These are phyloP conservation scores for Yamadazyma blattariae DNA, from an alignment of 1,139 yeast genomes.

Conservation along the genomic window DNA sequence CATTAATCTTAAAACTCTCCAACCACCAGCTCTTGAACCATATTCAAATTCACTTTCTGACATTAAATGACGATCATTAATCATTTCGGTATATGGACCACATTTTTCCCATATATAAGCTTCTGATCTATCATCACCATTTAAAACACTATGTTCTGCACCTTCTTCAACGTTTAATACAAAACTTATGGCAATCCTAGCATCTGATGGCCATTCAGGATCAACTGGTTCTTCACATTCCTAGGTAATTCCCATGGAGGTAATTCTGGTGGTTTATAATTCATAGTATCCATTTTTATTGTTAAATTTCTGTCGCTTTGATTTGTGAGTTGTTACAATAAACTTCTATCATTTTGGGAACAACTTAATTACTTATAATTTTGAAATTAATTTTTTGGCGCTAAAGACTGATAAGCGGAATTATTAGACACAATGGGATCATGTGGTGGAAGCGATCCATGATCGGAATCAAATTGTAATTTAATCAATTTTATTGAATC, in stretches of 20 bases:
- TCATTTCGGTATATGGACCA: conserved; percentile 13
- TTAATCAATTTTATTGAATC: too few species aligned
- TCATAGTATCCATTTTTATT: conserved; percentile 11
- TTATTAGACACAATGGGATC: too few species aligned
- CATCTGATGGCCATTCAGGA: conserved; percentile 16
- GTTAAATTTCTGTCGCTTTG: too few species aligned
- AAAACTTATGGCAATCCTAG: conserved; percentile 14
- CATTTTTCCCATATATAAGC: conserved; percentile 26
- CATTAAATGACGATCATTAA: conserved; percentile 14
- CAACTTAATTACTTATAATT: too few species aligned
- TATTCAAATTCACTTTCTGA: conserved; percentile 22
- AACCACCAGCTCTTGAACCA: conserved; percentile 14
- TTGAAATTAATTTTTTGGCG: too few species aligned
- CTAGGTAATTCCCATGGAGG: conserved; percentile 18
- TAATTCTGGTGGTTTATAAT: conserved; percentile 10
- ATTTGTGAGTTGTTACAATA: too few species aligned
- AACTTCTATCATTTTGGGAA: too few species aligned
- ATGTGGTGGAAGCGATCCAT: too few species aligned
- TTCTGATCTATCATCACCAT: conserved; percentile 17
- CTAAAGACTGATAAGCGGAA: too few species aligned
- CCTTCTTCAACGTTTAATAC: conserved; percentile 25
- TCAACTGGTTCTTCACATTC: conserved; percentile 14
- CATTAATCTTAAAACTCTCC: conserved; percentile 14
- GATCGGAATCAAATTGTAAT: too few species aligned
- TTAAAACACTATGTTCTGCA: conserved; percentile 15